phyloP scores from a whole-genome alignment of 2,329 filamentous ascomycete genomes.

The Scolecobasidium constrictum region DNA sequence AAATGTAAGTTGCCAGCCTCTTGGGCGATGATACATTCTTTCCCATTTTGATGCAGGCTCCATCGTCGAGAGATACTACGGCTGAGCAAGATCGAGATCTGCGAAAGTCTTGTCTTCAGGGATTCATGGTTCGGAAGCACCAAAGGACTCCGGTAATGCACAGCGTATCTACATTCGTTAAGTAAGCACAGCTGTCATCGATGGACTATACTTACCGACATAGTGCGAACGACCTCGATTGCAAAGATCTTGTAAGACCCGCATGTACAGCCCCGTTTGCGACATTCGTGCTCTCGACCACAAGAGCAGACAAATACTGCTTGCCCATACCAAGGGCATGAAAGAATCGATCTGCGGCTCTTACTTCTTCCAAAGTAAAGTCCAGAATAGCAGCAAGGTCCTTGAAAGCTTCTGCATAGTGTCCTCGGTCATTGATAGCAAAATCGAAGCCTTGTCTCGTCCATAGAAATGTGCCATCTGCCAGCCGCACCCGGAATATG shows the following conservation, averaged over 20 bases:
- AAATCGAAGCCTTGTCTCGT: background rate
- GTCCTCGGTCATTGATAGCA: conserved; percentile 9
- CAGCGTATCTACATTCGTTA: conserved; percentile 9
- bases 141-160: too few relatives aligned
- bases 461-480: conserved; percentile 4
- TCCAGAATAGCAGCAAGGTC: conserved; percentile 4
- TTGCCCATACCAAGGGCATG: conserved; percentile 5
- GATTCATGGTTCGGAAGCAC: too few relatives aligned
- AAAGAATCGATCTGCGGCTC: conserved; percentile 5
- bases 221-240: conserved; percentile 10
- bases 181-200: too few relatives aligned
- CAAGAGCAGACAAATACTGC: conserved; percentile 6
- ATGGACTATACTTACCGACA: conserved; percentile 12
- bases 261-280: background rate
- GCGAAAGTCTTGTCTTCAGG: too few relatives aligned
- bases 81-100: too few relatives aligned
- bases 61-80: too few relatives aligned
- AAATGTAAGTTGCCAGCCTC: conserved; percentile 8
- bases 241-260: conserved; percentile 6
- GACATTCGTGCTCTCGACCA: conserved; percentile 9
- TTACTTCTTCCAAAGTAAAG: conserved; percentile 10
- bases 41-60: too few relatives aligned
- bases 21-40: background rate
- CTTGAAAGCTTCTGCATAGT: conserved; percentile 8
- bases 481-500: conserved; percentile 4